These are phyloP conservation scores for Irpex sp. DNA, from an alignment of 1,284 basidiomycete genomes.

Conservation along the genomic window DNA sequence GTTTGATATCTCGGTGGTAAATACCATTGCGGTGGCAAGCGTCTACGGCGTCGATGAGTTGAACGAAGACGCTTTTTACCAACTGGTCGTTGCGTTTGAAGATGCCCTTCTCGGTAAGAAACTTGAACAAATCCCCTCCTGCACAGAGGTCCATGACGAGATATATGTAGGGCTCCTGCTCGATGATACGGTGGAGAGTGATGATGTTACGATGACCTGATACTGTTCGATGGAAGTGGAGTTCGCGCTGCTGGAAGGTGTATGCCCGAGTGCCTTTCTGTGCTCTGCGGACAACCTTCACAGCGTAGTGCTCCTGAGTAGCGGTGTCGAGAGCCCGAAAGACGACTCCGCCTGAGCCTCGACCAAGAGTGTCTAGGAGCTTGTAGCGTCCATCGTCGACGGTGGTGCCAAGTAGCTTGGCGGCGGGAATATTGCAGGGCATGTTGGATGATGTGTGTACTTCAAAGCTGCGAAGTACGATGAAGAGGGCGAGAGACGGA, in stretches of 20 bases:
- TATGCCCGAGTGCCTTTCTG: constrained; percentile 30
- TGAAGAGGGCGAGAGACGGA: background rate
- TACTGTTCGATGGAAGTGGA: constrained; percentile 50
- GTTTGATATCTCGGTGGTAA: constrained; percentile 73
- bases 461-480: background rate
- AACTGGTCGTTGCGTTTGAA: constrained; percentile 21
- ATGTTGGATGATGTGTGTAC: background rate
- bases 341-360: constrained; percentile 91
- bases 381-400: constrained; percentile 77
- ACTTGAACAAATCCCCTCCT: constrained; percentile 27
- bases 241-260: constrained; percentile 43
- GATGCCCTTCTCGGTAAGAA: constrained; percentile 17
- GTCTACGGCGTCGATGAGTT: constrained; percentile 61
- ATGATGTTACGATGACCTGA: constrained; percentile 48
- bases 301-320: constrained; percentile 20
- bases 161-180: constrained; percentile 46
- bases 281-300: constrained; percentile 28
- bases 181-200: constrained; percentile 60
- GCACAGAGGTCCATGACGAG: constrained; percentile 66
- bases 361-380: constrained; percentile 80
- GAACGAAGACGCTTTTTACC: constrained; percentile 41
- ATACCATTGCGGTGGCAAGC: constrained; percentile 59
- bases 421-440: constrained; percentile 15
- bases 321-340: constrained; percentile 65
- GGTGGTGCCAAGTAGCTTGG: constrained; percentile 48